phyloP scores from a whole-genome alignment of 768 basidiomycete genomes.

The Roridomyces roridus region DNA sequence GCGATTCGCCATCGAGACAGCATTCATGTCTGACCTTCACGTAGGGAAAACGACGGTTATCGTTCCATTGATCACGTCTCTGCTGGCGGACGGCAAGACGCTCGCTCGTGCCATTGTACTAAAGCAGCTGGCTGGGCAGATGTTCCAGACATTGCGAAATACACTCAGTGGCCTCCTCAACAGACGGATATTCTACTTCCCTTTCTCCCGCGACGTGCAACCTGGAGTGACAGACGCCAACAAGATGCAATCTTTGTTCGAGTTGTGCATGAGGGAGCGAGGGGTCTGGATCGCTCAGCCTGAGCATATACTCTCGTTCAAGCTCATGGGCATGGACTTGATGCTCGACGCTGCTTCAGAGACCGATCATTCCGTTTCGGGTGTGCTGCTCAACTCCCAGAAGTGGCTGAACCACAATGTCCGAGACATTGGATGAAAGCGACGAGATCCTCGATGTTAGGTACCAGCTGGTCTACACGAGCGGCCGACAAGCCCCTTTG shows the following conservation, averaged over 20 bases:
- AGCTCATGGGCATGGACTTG: constrained; percentile 42
- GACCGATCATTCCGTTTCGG: not conserved
- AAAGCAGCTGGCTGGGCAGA: constrained; percentile 52
- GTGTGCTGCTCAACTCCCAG: constrained; percentile 14
- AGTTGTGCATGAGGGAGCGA: constrained; percentile 41
- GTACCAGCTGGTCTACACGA: constrained; percentile 56
- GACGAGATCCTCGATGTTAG: constrained; percentile 54
- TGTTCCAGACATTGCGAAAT: constrained; percentile 54
- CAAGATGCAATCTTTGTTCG: constrained; percentile 37
- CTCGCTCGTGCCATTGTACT: constrained; percentile 56
- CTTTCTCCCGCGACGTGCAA: constrained; percentile 51
- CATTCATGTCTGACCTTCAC: not conserved
- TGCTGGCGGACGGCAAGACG: constrained; percentile 48
- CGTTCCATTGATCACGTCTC: constrained; percentile 47
- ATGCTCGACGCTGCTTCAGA: constrained; percentile 2
- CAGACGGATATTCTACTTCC: constrained; percentile 54
- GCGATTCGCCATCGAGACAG: constrained; percentile 42
- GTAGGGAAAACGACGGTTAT: constrained; percentile 39
- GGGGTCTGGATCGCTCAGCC: constrained; percentile 58
- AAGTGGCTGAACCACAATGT: constrained; percentile 33
- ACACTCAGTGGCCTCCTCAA: constrained; percentile 51
- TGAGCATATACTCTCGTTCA: constrained; percentile 59
- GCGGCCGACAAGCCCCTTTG: constrained; percentile 41
- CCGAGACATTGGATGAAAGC: constrained; percentile 52
- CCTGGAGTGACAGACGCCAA: constrained; percentile 23